phyloP scores from a whole-genome alignment of 768 basidiomycete species.

The Russula abietina region DNA sequence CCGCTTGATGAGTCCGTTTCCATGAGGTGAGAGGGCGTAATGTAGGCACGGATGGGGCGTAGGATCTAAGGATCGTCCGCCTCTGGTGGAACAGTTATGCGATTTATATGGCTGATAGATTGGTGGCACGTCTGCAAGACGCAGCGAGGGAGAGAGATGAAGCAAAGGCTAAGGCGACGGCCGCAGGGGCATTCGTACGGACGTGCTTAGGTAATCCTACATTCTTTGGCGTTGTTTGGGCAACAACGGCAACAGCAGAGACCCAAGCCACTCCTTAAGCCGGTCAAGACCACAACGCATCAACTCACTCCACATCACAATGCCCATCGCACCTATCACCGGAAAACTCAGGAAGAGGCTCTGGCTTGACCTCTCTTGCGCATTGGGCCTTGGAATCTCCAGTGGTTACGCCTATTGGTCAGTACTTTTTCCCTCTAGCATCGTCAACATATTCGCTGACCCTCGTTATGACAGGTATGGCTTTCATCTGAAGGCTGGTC shows the following conservation, averaged over 20 bases:
- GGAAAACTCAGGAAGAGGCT: slow-evolving; percentile 91
- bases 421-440: slow-evolving; percentile 33
- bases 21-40: slow-evolving; percentile 43
- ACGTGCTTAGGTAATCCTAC: slow-evolving; percentile 15
- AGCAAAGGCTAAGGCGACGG: slow-evolving; percentile 7
- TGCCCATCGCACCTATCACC: slow-evolving; percentile 88
- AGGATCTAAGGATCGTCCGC: slow-evolving; percentile 26
- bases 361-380: slow-evolving; percentile 75
- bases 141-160: slow-evolving; percentile 5
- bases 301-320: slow-evolving; percentile 34
- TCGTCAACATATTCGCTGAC: slow-evolving; percentile 27
- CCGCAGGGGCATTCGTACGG: background rate
- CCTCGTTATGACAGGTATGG: slow-evolving; percentile 58
- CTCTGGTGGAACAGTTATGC: background rate
- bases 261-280: background rate
- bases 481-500: slow-evolving; percentile 66
- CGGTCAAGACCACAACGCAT: background rate
- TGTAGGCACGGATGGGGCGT: slow-evolving; percentile 25
- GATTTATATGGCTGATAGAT: slow-evolving; percentile 8
- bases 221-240: slow-evolving; percentile 28
- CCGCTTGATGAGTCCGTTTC: slow-evolving; percentile 80
- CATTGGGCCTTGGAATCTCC: slow-evolving; percentile 69
- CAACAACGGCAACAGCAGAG: background rate
- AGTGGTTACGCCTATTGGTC: slow-evolving; percentile 82
- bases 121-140: slow-evolving; percentile 7